These are phyloP conservation scores for Solidago caesia DNA, from an alignment of 129 eudicot genomes.

Conservation along the genomic window DNA sequence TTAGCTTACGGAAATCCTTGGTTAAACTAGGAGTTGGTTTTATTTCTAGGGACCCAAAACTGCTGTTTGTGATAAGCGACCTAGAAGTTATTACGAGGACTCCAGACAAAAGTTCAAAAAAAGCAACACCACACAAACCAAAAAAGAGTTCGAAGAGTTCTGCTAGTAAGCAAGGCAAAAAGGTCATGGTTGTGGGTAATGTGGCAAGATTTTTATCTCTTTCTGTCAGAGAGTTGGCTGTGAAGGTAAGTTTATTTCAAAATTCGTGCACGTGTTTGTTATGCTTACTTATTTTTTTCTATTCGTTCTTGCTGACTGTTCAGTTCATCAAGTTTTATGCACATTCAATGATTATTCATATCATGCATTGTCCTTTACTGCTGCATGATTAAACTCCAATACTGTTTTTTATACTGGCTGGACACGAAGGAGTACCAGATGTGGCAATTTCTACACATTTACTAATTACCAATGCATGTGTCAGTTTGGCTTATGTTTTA, in stretches of 20 bases:
- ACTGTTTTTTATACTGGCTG: background rate
- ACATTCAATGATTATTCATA: constrained; percentile 8
- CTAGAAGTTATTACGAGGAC: constrained; percentile 74
- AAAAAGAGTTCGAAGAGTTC: constrained; percentile 36
- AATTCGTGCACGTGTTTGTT: background rate
- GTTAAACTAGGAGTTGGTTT: constrained; percentile 67
- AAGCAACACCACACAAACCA: constrained; percentile 44
- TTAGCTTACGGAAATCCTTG: constrained; percentile 77
- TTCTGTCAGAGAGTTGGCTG: constrained; percentile 54
- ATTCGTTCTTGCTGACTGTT: background rate
- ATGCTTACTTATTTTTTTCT: background rate
- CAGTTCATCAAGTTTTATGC: background rate
- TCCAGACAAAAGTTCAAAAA: constrained; percentile 48
- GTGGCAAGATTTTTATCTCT: constrained; percentile 79
- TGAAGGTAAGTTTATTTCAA: constrained; percentile 52
- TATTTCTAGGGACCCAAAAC: constrained; percentile 77
- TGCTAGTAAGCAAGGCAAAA: constrained; percentile 51
- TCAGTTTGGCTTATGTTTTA: background rate
- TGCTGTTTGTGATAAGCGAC: constrained; percentile 58
- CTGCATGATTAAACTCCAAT: constrained; percentile 1
- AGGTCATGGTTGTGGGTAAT: constrained; percentile 77
- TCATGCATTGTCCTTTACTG: background rate
- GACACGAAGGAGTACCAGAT: constrained; percentile 11
- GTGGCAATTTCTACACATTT: background rate
- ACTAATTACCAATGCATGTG: background rate